Evolutionary conservation across 257 asterid species (phyloP), one percentile per base, ranked within the genome.

Genomic region (Asclepias syriaca): DNA sequence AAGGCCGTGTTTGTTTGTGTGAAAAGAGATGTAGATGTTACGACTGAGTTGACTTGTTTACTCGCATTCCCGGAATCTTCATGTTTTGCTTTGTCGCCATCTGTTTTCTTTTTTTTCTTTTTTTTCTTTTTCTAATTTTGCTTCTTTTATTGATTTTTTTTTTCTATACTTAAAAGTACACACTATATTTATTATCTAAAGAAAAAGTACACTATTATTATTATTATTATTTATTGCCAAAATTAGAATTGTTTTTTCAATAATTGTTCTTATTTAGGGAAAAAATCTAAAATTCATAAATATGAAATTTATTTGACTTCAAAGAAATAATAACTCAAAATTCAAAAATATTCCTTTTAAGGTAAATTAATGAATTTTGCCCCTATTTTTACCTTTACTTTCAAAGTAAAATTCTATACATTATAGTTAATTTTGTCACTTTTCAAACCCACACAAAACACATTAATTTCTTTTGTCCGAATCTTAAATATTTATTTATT

Each of bases 81-180:
- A n/a, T 19, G 54, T 22, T 55, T n/a, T 66, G 37, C 53, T n/a
- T 66, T 66, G 51, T 66, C 70, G 8, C 55, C 55, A 40, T 39
- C 55, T 9, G 53, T 5, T 7, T n/a, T 40, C n/a, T 13, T 14
- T 3, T 6, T 13, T 40, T 9, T n/a, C n/a, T n/a, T n/a, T n/a
- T 43, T 9, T 0, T 5, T 8, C 10, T 2, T 65, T 11, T 27
- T 13, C 32, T 4, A 24, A 29, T 61, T 61, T 16, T 13, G 43
- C 18, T 10, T 16, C 14, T 14, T 61, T 61, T 61, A 61, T 24
- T 37, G 15, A 29, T 29, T 29, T 29, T 29, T 29, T 29, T 29
- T 29, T 29, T 60, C 22, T 61, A 55, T 55, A 29, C 32, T n/a
- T 8, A 7, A 13, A n/a, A 18, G 19, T 29, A 8, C 6, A 18